Evolutionary conservation across 345 rosid species (phyloP), one percentile per base, ranked within the genome.

Genomic region (Nasturtium officinale): DNA sequence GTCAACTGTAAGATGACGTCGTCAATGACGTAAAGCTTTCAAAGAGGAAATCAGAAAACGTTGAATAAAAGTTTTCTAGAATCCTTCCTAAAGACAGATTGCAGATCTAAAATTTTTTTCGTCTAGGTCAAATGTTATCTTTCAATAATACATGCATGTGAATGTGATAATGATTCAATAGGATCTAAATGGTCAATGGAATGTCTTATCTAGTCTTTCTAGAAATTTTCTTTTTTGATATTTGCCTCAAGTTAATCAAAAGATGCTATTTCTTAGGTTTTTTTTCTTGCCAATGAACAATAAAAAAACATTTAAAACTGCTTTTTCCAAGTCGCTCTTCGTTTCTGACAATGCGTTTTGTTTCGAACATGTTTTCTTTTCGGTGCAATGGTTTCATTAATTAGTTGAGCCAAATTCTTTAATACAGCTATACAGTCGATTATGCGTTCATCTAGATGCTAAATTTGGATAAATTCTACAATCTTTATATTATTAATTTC

Each of bases 1-100:
- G 48, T 47, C 18, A 50, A 17, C 20, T 3, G 16, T 65, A 25
- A 1, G 40, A 75, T 75, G 73, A 8, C 73, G 62, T 67, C 69
- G n/a, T 42, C 26, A 50, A 11, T 75, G 78, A 67, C 69, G 68
- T 21, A 51, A 59, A 40, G 73, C 61, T 51, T 59, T 51, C 12
- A 46, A 48, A 57, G 26, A 47, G 9, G 50, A 45, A 48, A 48
- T 48, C 20, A 47, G 12, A 50, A 42, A 73, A 25, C 43, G 52
- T 74, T 57, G 65, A 25, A 55, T 17, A 20, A 42, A 30, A 6
- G 18, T 26, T 40, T 40, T 63, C 4, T 9, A 30, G 30, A 63
- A 2, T 57, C 3, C 51, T 62, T 47, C 29, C 20, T 15, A 59
- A 15, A 15, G 5, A 46, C 57, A 32, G 37, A 46, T 58, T 21